phyloP scores from a whole-genome alignment of 768 basidiomycete genomes.

The Mrakia gelida region DNA sequence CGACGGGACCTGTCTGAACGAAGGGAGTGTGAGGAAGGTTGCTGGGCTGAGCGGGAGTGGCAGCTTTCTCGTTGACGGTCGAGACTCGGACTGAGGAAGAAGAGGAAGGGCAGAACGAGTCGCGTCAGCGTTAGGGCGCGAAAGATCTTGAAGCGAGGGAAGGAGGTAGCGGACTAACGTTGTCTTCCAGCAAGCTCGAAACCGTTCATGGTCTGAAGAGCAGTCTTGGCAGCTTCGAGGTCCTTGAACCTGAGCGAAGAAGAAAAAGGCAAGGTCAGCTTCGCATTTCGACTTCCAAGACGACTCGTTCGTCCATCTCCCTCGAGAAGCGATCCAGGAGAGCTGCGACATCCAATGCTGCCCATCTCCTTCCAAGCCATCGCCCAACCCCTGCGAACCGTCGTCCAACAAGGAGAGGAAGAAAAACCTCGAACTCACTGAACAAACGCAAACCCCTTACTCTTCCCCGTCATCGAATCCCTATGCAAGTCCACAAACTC shows the following conservation, averaged over 20 bases:
- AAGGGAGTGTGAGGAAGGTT: conserved; percentile 10
- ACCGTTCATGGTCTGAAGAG: conserved; percentile 97
- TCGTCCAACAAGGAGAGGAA: background rate
- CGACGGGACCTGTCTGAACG: conserved; percentile 1
- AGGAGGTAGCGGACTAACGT: conserved; percentile 51
- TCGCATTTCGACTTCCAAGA: background rate
- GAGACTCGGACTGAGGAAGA: conserved; percentile 33
- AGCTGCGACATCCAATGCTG: too few species aligned
- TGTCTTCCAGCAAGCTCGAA: conserved; percentile 95
- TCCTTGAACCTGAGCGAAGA: conserved; percentile 65
- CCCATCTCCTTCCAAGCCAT: background rate
- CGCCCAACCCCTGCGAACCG: background rate
- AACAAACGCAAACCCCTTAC: conserved; percentile 96
- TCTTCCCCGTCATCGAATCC: conserved; percentile 88
- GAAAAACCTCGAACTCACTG: conserved; percentile 58
- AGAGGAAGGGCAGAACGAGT: background rate
- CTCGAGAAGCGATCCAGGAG: too few species aligned
- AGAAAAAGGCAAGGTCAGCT: background rate
- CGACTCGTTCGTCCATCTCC: too few species aligned
- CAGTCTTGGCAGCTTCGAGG: conserved; percentile 91
- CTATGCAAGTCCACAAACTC: conserved; percentile 98
- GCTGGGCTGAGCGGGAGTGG: background rate
- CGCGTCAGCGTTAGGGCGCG: conserved; percentile 14
- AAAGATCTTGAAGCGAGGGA: background rate
- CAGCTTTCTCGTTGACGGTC: conserved; percentile 37